A percentile compares a stretch with the other conserved stretches of the same genome.
phyloP scores from a whole-genome alignment of 2,329 filamentous ascomycete species.

The Claviceps lovelessii region DNA sequence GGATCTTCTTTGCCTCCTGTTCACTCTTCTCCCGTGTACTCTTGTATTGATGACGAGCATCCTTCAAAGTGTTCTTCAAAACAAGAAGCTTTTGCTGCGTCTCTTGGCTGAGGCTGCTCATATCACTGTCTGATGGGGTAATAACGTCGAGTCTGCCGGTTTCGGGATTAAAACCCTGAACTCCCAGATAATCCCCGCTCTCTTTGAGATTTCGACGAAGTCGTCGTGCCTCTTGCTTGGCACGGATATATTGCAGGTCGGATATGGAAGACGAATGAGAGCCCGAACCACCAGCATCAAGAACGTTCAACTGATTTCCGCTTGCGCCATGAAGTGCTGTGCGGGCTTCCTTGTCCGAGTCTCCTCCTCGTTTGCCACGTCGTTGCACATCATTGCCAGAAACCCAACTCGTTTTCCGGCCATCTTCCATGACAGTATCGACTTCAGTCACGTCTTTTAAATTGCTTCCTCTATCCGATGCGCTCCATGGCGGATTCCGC shows the following conservation, averaged over 20 bases:
- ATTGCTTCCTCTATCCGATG: conserved; percentile 6
- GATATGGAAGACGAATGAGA: neutral
- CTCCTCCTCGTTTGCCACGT: conserved; percentile 3
- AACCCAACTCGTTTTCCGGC: conserved; percentile 10
- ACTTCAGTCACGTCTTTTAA: neutral
- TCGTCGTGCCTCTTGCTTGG: conserved; percentile 18
- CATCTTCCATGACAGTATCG: neutral
- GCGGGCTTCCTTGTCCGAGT: neutral
- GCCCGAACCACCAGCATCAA: neutral
- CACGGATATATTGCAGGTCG: conserved; percentile 9
- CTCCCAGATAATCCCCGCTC: conserved; percentile 44
- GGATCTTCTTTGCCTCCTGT: conserved; percentile 23
- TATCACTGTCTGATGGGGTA: conserved; percentile 34
- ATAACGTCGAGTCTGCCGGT: conserved; percentile 39
- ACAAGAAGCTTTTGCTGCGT: conserved; percentile 18
- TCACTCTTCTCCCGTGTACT: conserved; percentile 32
- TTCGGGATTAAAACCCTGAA: conserved; percentile 42
- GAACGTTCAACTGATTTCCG: neutral
- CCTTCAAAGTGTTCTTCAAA: conserved; percentile 19
- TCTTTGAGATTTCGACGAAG: conserved; percentile 33
- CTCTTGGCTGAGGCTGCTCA: conserved; percentile 19
- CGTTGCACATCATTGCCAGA: conserved; percentile 4
- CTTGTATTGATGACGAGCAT: conserved; percentile 21
- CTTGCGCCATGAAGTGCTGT: neutral
- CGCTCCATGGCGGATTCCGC: conserved; percentile 20